These are phyloP conservation scores for Deinandra increscens DNA, from an alignment of 129 eudicot species.

Conservation along the genomic window DNA sequence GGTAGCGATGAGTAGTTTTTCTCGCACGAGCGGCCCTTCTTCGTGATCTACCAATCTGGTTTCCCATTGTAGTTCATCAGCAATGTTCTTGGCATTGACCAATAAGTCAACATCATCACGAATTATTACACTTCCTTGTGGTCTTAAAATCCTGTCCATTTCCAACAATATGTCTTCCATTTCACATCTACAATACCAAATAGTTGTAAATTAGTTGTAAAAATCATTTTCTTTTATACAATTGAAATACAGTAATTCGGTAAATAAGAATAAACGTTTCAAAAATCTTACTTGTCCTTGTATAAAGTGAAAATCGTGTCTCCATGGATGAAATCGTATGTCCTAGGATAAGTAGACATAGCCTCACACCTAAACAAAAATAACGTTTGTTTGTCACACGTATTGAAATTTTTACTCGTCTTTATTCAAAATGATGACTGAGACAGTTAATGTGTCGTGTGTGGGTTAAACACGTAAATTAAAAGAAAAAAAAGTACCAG, in stretches of 20 bases:
- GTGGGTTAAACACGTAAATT: too few relatives aligned
- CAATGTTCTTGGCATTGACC: conserved; percentile 55
- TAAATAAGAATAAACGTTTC: neutral
- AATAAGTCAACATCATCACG: conserved; percentile 78
- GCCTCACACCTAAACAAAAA: conserved; percentile 79
- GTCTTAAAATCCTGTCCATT: conserved; percentile 79
- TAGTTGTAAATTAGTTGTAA: neutral
- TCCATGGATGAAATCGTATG: conserved; percentile 89
- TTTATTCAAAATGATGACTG: too few relatives aligned
- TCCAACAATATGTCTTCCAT: conserved; percentile 73
- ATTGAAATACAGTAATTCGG: too few relatives aligned
- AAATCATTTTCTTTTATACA: neutral
- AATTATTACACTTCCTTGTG: conserved; percentile 80
- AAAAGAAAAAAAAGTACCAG: conserved; percentile 46
- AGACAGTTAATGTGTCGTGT: too few relatives aligned
- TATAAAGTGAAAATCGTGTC: conserved; percentile 71
- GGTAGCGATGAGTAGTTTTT: conserved; percentile 66
- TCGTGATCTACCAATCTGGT: conserved; percentile 71
- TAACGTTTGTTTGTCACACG: neutral
- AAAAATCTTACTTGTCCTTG: conserved; percentile 52
- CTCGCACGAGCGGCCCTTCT: conserved; percentile 62
- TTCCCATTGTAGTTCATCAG: conserved; percentile 65
- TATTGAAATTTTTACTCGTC: too few relatives aligned
- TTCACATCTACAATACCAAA: conserved; percentile 51
- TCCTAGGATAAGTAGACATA: conserved; percentile 94